These are phyloP conservation scores for Tetrahymena thermophila DNA, from an alignment of 73 alveolate species.

Conservation along the genomic window DNA sequence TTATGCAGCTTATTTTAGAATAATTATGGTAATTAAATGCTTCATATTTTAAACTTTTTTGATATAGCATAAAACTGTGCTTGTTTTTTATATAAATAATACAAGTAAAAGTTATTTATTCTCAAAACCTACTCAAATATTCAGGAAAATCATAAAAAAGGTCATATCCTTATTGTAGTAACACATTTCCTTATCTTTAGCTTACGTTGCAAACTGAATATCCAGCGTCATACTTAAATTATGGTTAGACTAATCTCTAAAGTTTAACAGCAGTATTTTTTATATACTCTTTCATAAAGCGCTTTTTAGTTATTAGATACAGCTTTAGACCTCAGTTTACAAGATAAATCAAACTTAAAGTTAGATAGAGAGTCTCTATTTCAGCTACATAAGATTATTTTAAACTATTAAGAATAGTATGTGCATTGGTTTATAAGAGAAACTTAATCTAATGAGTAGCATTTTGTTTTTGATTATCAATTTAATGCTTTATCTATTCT, in stretches of 20 bases:
- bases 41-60: too few species aligned
- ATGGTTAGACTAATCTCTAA: not conserved
- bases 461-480: not conserved
- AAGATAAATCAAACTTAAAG: too few species aligned
- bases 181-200: not conserved
- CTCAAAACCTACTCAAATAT: not conserved
- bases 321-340: not conserved
- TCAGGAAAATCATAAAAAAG: not conserved
- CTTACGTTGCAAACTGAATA: not conserved
- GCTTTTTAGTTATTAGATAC: not conserved
- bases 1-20: too few species aligned
- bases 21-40: too few species aligned
- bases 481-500: not conserved
- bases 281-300: not conserved
- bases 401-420: not conserved
- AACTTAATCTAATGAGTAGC: not conserved
- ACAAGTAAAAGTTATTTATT: too few species aligned
- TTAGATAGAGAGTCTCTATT: not conserved
- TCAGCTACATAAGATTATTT: not conserved
- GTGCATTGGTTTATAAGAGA: not conserved
- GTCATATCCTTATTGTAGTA: not conserved
- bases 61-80: too few species aligned
- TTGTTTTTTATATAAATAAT: too few species aligned
- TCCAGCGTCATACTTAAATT: not conserved
- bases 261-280: not conserved